Conservation (phyloP, 257 asterid genomes). For the Haberlea rhodopensis region DNA sequence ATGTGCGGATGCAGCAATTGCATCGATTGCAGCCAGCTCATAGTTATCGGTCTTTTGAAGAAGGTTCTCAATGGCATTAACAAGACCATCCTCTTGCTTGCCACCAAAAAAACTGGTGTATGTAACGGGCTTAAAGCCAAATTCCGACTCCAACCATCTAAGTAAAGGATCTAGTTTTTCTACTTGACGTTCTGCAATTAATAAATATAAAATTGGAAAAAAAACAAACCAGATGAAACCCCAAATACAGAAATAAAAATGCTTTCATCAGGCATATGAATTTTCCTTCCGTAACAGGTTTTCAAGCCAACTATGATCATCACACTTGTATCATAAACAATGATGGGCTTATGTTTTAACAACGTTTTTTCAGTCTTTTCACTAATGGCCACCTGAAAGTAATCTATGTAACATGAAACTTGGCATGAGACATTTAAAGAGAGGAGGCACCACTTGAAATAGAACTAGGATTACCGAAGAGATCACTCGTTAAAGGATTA, state of each 20-base stretch:
- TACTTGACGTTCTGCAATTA: conserved; percentile 69
- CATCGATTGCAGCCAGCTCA: conserved; percentile 82
- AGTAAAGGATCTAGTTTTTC: conserved; percentile 75
- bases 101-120: conserved; percentile 85
- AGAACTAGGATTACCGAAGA: conserved; percentile 47
- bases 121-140: conserved; percentile 65
- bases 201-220: conserved; percentile 4
- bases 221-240: not conserved
- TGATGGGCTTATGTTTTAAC: not conserved
- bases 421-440: not conserved
- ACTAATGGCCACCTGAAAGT: too few relatives aligned
- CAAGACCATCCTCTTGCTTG: conserved; percentile 71
- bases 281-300: not conserved
- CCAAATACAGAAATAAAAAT: not conserved
- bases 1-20: conserved; percentile 86
- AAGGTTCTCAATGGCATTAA: conserved; percentile 52
- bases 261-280: not conserved
- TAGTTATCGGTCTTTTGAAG: conserved; percentile 64
- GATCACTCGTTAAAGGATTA: conserved; percentile 48
- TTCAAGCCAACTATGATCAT: not conserved
- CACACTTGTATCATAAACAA: not conserved
- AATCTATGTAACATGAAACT: too few relatives aligned
- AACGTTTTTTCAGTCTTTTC: too few relatives aligned
- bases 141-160: conserved; percentile 82
- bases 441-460: not conserved